Conservation (phyloP, 805 yeast genomes). For the Pichia insulana region DNA sequence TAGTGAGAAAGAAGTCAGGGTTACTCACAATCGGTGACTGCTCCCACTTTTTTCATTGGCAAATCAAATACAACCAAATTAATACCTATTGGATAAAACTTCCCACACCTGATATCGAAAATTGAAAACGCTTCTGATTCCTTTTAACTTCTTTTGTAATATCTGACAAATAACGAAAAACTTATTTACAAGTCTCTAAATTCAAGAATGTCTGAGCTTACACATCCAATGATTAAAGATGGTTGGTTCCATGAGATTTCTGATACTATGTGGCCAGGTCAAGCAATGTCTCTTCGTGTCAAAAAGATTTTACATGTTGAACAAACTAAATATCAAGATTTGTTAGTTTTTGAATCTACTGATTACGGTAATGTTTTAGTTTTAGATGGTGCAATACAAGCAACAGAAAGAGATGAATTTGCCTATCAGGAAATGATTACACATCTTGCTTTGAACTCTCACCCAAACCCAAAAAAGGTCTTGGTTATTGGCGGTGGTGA, state of each 20-base stretch:
- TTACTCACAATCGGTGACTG: too few relatives aligned
- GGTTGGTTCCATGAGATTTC: slow-evolving; percentile 97
- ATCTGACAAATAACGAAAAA: too few relatives aligned
- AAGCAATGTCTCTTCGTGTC: slow-evolving; percentile 87
- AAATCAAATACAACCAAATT: too few relatives aligned
- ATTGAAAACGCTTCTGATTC: background rate
- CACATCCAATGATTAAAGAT: slow-evolving; percentile 57
- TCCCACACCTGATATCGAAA: too few relatives aligned
- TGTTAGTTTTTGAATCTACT: slow-evolving; percentile 84
- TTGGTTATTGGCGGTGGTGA: slow-evolving; percentile 98
- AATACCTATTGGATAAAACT: too few relatives aligned
- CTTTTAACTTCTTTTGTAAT: too few relatives aligned
- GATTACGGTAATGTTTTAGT: slow-evolving; percentile 94
- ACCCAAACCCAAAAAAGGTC: slow-evolving; percentile 89
- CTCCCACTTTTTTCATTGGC: too few relatives aligned
- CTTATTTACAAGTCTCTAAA: too few relatives aligned
- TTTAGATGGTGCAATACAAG: slow-evolving; percentile 91
- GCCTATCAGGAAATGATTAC: slow-evolving; percentile 98
- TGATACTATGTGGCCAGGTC: slow-evolving; percentile 98
- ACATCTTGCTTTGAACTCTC: slow-evolving; percentile 85
- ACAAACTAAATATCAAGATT: slow-evolving; percentile 87
- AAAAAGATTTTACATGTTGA: slow-evolving; percentile 80
- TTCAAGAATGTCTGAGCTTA: slow-evolving; percentile 26
- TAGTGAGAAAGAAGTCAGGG: too few relatives aligned
- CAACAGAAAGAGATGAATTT: slow-evolving; percentile 94